A percentile compares a stretch with the other conserved stretches of the same genome.
phyloP scores from a whole-genome alignment of 441 rosid genomes.

The California macrophylla region DNA sequence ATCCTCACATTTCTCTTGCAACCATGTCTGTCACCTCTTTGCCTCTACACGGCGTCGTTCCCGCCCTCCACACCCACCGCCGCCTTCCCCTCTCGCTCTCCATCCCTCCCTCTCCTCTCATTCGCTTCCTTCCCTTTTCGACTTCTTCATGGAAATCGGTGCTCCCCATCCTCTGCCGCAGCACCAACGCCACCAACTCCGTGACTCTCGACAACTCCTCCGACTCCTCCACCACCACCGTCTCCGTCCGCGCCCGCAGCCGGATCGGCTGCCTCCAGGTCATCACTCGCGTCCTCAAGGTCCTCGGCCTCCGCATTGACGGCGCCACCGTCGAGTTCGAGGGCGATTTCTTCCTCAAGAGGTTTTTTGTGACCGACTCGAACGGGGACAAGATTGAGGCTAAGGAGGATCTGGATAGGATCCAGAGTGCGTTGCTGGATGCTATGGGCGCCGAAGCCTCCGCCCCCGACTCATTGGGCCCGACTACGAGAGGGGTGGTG shows the following conservation, averaged over 20 bases:
- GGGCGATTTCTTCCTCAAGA: slow-evolving; percentile 25
- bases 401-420: slow-evolving; percentile 28
- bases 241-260: slow-evolving; percentile 33
- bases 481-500: slow-evolving; percentile 24
- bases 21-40: not conserved
- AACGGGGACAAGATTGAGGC: slow-evolving; percentile 30
- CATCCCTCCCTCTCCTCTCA: not conserved
- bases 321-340: slow-evolving; percentile 27
- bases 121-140: not conserved
- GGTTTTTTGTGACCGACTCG: slow-evolving; percentile 32
- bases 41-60: not conserved
- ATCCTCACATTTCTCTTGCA: not conserved
- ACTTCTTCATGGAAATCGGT: not conserved
- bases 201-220: slow-evolving; percentile 17
- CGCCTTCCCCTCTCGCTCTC: not conserved
- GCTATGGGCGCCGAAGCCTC: slow-evolving; percentile 22
- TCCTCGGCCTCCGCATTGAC: slow-evolving; percentile 33
- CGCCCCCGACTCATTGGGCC: slow-evolving; percentile 9
- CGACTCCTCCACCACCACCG: slow-evolving; percentile 15
- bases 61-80: not conserved
- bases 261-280: slow-evolving; percentile 40
- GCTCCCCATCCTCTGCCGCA: not conserved
- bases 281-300: slow-evolving; percentile 31
- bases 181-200: slow-evolving; percentile 13
- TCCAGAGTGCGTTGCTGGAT: slow-evolving; percentile 26